These are phyloP conservation scores for Cucumis sativus DNA, from an alignment of 306 rosid genomes.

Conservation along the genomic window Cucumber_9930_V3 NC_026656.2:19631501-19632000, in stretches of 20 bases:
- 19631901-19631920: not conserved
- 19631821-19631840: not conserved
- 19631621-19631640: not conserved
- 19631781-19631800: not conserved
- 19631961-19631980: too few species aligned
- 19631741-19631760: not conserved
- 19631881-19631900: not conserved
- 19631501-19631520: constrained; percentile 2
- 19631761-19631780: not conserved
- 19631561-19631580: not conserved
- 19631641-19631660: not conserved
- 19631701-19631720: not conserved
- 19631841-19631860: not conserved
- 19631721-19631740: not conserved
- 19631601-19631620: not conserved
- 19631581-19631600: not conserved
- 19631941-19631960: not conserved
- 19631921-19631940: not conserved
- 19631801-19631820: not conserved
- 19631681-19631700: not conserved
- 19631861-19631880: not conserved
- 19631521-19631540: not conserved
- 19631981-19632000: too few species aligned
- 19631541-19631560: not conserved
- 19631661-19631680: not conserved